Conservation (phyloP, 768 basidiomycete genomes). For the Vararia minispora region DNA sequence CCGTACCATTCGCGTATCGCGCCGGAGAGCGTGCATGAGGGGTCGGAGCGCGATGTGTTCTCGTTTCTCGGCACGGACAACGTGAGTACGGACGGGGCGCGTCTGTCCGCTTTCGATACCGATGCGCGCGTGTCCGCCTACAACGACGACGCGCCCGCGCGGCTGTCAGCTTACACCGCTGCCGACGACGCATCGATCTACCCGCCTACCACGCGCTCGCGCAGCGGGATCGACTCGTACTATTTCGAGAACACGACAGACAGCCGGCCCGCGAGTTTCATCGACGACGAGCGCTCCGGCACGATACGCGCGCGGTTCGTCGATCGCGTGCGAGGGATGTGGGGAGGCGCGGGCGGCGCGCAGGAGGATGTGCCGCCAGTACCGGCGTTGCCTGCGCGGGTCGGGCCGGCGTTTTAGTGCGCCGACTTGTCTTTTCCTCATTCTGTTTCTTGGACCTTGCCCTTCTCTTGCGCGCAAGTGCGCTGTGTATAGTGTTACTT, state of each 20-base stretch:
- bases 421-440: too few species aligned
- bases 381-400: constrained; percentile 9
- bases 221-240: constrained; percentile 3
- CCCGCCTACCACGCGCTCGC: not conserved
- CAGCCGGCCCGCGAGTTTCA: constrained; percentile 5
- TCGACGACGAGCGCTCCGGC: constrained; percentile 6
- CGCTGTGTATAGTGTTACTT: too few species aligned
- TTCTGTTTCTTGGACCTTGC: too few species aligned
- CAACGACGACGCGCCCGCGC: not conserved
- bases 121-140: not conserved
- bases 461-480: too few species aligned
- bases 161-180: too few species aligned
- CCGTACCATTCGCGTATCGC: too few species aligned
- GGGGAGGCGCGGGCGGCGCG: too few species aligned
- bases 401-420: too few species aligned
- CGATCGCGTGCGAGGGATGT: constrained; percentile 5
- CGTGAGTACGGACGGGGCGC: not conserved
- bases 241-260: constrained; percentile 1
- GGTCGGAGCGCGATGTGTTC: too few species aligned
- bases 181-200: constrained; percentile 11
- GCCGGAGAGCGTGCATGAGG: too few species aligned
- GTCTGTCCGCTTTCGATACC: not conserved
- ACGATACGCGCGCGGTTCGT: constrained; percentile 7
- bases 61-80: too few species aligned
- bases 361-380: constrained; percentile 6